Evolutionary conservation across 805 yeast species (phyloP), one percentile per base, ranked within the genome.

Genomic region (Zygosaccharomyces bailii): DNA sequence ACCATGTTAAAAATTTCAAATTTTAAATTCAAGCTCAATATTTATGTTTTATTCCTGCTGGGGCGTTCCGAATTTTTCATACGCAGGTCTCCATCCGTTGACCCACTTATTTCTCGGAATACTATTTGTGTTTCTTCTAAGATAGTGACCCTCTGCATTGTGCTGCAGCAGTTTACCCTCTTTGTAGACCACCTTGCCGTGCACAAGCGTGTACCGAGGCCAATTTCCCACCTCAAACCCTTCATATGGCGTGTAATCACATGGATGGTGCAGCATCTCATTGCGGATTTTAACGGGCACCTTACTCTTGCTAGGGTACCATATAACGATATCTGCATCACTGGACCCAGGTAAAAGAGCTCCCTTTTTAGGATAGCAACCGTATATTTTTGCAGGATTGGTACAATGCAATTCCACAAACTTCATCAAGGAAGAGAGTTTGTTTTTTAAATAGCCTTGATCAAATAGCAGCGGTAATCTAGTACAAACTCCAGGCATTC

Each of bases 401-500:
- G 75, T 66, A 14, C 69, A 65, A 19, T 73, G 64, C 18, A 74
- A 47, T 52, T 74, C 77, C 13, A 74, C 78, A 48, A 69, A 72
- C 48, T 60, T 67, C 50, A 45, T 49, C 48, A 71, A 68, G 4
- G 70, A 66, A 2, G 69, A 50, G 33, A 74, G 69, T 43, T 66
- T 59, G 1, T 70, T 70, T 2, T 67, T 66, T 41, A 65, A 65
- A 11, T 69, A 75, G 27, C 78, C 79, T 42, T 70, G 65, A 49
- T 71, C 61, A 53, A 64, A 72, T 13, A 70, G 56, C 31, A 74
- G 49, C 2, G 76, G 76, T 50, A 74, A 36, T 49, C 79, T 55
- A 1, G 76, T 71, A 50, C 74, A 77, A 18, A 74, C 66, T 5
- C 79, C 78, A 2, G 78, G 75, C 36, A 73, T 49, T 1, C 78